These are phyloP conservation scores for Oxyria digyna DNA, from an alignment of 148 eudicot genomes.

Conservation along the genomic window DNA sequence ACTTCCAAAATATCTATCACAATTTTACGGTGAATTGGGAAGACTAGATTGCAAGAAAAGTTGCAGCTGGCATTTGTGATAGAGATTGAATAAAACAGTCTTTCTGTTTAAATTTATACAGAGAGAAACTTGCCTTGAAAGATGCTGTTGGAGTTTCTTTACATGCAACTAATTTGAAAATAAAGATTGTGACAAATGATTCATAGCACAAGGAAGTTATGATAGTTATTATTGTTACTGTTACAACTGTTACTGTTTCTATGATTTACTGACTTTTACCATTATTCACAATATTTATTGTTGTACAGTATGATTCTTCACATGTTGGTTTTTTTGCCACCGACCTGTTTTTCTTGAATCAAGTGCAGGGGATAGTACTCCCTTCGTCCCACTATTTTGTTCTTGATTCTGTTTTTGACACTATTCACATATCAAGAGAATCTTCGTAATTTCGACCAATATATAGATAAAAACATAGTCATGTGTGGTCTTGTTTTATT, in stretches of 20 bases:
- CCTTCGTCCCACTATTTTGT: too few species aligned
- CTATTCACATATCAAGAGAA: too few species aligned
- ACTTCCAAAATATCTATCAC: neutral
- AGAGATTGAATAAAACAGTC: neutral
- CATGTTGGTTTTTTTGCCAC: neutral
- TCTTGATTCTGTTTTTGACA: too few species aligned
- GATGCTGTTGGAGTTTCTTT: neutral
- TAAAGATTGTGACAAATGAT: neutral
- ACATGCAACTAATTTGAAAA: neutral
- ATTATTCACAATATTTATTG: neutral
- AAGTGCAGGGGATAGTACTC: neutral
- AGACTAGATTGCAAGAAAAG: too few species aligned
- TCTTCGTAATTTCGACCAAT: too few species aligned
- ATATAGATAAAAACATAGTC: too few species aligned
- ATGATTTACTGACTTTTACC: too few species aligned
- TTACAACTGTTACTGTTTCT: too few species aligned
- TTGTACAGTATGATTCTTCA: neutral
- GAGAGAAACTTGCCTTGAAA: neutral
- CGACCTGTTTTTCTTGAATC: neutral
- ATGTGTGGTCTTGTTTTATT: too few species aligned
- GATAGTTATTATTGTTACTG: neutral
- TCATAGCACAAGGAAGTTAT: neutral
- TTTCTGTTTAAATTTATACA: neutral
- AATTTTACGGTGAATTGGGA: neutral
- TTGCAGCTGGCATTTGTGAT: neutral